Evolutionary conservation across 371 early-diverging fungal species (phyloP).

Genomic region (Mucor racemosus): DNA sequence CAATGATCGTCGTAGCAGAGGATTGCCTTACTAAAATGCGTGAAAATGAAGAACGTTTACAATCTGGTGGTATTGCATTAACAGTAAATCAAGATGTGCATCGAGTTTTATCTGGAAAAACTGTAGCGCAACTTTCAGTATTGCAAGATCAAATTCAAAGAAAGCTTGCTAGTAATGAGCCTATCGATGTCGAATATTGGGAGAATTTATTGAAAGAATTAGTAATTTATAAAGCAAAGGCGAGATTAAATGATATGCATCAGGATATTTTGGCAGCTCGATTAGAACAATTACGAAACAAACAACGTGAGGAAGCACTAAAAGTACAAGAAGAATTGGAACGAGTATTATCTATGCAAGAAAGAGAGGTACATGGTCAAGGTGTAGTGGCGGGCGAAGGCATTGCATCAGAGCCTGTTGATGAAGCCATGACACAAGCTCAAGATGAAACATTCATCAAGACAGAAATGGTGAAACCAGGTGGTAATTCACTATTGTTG

Average conservation of each 20-base stretch:
- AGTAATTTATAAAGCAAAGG: conserved; percentile 84
- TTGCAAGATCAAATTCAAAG: conserved; percentile 75
- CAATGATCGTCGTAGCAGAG: conserved; percentile 82
- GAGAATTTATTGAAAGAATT: conserved; percentile 80
- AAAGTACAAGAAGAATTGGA: conserved; percentile 73
- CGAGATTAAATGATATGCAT: conserved; percentile 77
- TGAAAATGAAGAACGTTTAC: conserved; percentile 32
- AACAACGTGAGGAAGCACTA: conserved; percentile 67
- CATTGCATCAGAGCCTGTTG: conserved; percentile 48
- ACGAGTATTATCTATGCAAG: conserved; percentile 60
- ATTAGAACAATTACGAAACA: conserved; percentile 69
- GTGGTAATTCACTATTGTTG: conserved; percentile 16
- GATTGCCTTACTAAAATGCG: conserved; percentile 65
- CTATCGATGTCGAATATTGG: conserved; percentile 96
- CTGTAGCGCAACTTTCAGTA: conserved; percentile 68
- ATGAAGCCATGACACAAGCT: conserved; percentile 45
- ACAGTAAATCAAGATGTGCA: conserved; percentile 72
- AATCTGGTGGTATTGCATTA: conserved; percentile 40
- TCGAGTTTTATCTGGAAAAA: conserved; percentile 73
- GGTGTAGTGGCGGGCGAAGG: conserved; percentile 54
- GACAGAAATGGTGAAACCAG: conserved; percentile 16
- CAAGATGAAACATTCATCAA: conserved; percentile 41
- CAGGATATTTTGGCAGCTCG: conserved; percentile 71
- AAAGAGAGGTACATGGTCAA: conserved; percentile 53
- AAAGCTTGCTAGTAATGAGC: conserved; percentile 71